Evolutionary conservation across 2,329 filamentous ascomycete species (phyloP), one percentile per base, ranked within the genome.

Genomic region (Pseudogymnoascus sp.): DNA sequence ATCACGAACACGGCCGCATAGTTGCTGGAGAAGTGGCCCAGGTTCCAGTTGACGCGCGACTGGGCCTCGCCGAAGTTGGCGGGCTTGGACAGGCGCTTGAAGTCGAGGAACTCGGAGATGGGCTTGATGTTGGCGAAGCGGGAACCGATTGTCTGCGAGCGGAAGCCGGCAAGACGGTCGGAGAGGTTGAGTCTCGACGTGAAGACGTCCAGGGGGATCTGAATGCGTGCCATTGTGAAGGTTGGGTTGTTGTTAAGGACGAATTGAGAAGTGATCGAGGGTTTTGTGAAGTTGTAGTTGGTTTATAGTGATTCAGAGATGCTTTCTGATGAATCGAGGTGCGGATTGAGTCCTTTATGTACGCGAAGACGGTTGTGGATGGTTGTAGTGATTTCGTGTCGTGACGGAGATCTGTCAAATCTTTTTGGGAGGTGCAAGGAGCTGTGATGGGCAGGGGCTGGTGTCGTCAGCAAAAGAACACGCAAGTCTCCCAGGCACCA

Each of bases 21-120:
- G 82, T 99, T 99, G 88, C 92, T 97, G 67, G 92, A 96, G 83
- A 96, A 99, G 81, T 98, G 90, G 76, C 90, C 87, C 69, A 99
- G 80, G 79, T 99, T 99, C 87, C 97, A 97, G 83, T 96, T 96
- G 80, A 96, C 88, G 69, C 93, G 87, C 71, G 89, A 92, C 79
- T 98, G 93, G 68, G 92, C 86, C 77, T 97, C 93, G 69, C 81
- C 81, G 73, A 98, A 97, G 80, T 96, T 96, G 74, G 85, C 85
- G 28, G 95, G 95, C 81, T 98, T 99, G 69, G 92, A 96, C 64
- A 99, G 73, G 71, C 93, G 92, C 86, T 97, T 97, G 79, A 98
- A 78, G 78, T 98, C 93, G 77, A 97, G 84, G 79, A 99, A 99
- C 79, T 99, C 95, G 76, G 88, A 87, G 71, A 98, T 78, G 67